A percentile compares a stretch with the other conserved stretches of the same genome.
phyloP scores from a whole-genome alignment of 163 green algal species.

The Scenedesmus sp. region DNA sequence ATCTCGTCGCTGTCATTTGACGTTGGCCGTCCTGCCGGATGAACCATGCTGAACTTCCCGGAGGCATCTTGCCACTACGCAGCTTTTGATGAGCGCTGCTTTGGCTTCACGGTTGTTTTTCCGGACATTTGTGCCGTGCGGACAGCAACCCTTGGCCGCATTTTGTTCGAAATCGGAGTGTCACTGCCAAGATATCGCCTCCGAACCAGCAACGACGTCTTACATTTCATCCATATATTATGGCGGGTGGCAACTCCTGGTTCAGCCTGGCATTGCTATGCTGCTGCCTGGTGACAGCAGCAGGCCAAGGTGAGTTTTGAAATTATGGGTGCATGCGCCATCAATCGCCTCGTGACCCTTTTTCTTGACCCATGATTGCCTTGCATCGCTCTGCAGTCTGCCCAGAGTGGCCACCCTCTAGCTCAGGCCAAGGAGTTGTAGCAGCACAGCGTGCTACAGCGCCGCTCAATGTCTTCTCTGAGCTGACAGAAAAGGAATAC shows the following conservation, averaged over 20 bases:
- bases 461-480: conserved; percentile 33
- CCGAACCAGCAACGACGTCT: not conserved
- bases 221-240: not conserved
- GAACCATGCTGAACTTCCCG: not conserved
- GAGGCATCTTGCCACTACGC: not conserved
- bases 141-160: not conserved
- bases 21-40: not conserved
- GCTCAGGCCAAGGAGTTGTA: conserved; percentile 23
- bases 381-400: conserved; percentile 5
- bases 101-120: not conserved
- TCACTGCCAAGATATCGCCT: not conserved
- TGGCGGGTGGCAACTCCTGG: not conserved
- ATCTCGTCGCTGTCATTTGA: not conserved
- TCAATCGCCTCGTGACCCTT: not conserved
- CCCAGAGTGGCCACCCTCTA: not conserved
- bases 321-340: not conserved
- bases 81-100: not conserved
- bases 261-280: not conserved
- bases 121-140: not conserved
- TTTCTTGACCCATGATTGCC: not conserved
- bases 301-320: not conserved
- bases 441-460: not conserved
- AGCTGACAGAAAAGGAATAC: conserved; percentile 37
- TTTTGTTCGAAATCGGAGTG: not conserved
- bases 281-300: conserved; percentile 13